Evolutionary conservation across 805 yeast genomes (phyloP), one percentile per base, ranked within the genome.

Genomic region (Nakazawaea siamensis): DNA sequence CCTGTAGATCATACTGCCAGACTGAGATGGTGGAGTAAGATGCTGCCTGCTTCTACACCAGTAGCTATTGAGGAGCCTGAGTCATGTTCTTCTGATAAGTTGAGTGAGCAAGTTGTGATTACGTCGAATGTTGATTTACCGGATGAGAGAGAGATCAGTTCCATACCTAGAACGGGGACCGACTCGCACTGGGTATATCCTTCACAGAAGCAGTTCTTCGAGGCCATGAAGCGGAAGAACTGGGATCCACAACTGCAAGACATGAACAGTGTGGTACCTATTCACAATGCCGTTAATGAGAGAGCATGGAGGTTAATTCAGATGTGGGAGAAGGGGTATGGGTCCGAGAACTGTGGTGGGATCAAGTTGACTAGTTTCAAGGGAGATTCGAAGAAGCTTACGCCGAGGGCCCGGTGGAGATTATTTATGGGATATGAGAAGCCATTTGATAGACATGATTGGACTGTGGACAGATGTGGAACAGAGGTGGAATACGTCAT

Each of bases 381-480:
- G 55, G 98, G 97, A 5, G 94, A 92, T 52, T 76, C 88, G 31
- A 73, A 76, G 43, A 81, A 82, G 46, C 49, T 86, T 27, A 86
- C 97, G 0, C 98, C 98, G 5, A 68, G 92, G 46, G 97, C 97
- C 0, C 68, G 84, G 42, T 63, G 81, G 40, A 72, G 78, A 39
- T 56, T 72, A 34, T 50, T 76, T 25, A 48, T 84, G 34, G 95
- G 95, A 0, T 66, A 72, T 38, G 76, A 75, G 33, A 70, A 70
- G 42, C 98, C 98, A 0, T 90, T 90, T 59, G 98, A 90, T 58
- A 71, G 98, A 48, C 98, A 90, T 53, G 98, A 90, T 57, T 90
- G 98, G 98, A 65, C 70, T 5, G 70, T 90, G 9, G 77, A 82
- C 48, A 64, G 97, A 35, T 85, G 96, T 55, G 97, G 97, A 3